Base-by-base conservation (phyloP, 495 filamentous ascomycete species). In the Lineolata rhizophorae region DNA sequence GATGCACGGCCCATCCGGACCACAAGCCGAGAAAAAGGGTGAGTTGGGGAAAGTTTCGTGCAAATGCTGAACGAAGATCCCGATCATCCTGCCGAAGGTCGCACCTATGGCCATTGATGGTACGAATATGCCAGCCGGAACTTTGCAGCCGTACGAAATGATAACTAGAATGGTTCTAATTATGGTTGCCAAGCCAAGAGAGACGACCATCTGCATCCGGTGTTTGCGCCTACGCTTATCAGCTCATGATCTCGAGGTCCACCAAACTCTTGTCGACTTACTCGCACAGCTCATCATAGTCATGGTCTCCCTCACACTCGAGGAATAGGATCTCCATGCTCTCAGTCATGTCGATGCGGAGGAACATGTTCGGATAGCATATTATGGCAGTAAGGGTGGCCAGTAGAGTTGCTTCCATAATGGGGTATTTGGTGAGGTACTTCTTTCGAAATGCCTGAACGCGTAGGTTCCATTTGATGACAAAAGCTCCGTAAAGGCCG, bases 341-440 rank as follows among this genome's bases (percentile, higher is more conserved):
- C 54, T 93, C 83, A 0, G 87, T 94, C 87, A 97, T 95, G 53
- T 97, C 91, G 44, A 97, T 94, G 40, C 78, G 66, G 31, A 97
- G 50, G 43, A 97, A 95, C 52, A 79, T 83, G 49, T 95, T 97
- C 1, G 83, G 87, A 44, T 85, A 97, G 55, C 87, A 95, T 4
- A 95, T 60, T 32, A 95, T 59, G 2, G 85, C 90, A 8, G 87
- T 95, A 5, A 68, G 61, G 1, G 67, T 66, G 2, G 87, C 84
- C 32, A 95, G 60, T 21, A 92, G 46, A 1, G 81, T 81, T 4
- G 81, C 73, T 52, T 97, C 87, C n/a, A 82, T 58, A 9, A 94
- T 65, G 4, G 87, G 74, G 55, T 84, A 83, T 35, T 80, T 64
- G 0, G 68, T 61, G 1, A 97, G 62, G 48, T 93, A 94, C 43